phyloP scores from a whole-genome alignment of 2,329 filamentous ascomycete species.

The Neoascochyta sp. region DNA sequence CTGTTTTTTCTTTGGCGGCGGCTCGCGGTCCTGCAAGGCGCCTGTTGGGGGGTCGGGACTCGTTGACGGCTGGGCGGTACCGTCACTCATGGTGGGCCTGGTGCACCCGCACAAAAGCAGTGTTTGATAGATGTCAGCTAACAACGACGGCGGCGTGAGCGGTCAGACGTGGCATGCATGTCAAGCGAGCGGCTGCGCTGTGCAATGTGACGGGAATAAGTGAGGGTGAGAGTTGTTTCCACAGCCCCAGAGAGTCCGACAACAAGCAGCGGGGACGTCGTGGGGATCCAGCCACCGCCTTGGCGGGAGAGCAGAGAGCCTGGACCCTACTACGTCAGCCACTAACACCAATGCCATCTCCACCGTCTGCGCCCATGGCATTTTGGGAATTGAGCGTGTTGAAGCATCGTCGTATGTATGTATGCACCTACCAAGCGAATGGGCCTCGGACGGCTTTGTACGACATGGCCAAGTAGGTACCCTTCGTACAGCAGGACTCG shows the following conservation, averaged over 20 bases:
- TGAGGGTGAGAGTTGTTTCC: constrained; percentile 19
- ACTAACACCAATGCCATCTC: no score
- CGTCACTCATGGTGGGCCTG: constrained; percentile 12
- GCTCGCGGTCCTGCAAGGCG: constrained; percentile 10
- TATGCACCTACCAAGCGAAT: no score
- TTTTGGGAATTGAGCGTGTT: no score
- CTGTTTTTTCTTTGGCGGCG: constrained; percentile 64
- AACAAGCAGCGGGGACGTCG: constrained; percentile 10
- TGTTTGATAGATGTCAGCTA: no score
- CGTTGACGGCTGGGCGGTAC: constrained; percentile 13
- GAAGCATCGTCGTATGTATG: no score
- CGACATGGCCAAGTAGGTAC: no score
- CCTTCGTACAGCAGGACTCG: no score
- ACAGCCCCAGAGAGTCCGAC: constrained; percentile 14
- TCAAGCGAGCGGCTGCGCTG: constrained; percentile 18
- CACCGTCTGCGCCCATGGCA: no score
- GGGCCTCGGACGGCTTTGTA: no score
- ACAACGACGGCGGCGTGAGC: no score
- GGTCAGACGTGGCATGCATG: constrained; percentile 15
- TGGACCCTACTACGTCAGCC: constrained; percentile 6
- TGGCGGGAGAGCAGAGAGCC: constrained; percentile 5
- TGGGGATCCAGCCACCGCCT: constrained; percentile 16
- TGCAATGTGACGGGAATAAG: constrained; percentile 27
- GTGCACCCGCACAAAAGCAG: constrained; percentile 5
- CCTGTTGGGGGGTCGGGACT: constrained; percentile 17